Evolutionary conservation across 129 eudicot genomes (phyloP), one percentile per base, ranked within the genome.

Genomic region (Oenanthe sinensis): DNA sequence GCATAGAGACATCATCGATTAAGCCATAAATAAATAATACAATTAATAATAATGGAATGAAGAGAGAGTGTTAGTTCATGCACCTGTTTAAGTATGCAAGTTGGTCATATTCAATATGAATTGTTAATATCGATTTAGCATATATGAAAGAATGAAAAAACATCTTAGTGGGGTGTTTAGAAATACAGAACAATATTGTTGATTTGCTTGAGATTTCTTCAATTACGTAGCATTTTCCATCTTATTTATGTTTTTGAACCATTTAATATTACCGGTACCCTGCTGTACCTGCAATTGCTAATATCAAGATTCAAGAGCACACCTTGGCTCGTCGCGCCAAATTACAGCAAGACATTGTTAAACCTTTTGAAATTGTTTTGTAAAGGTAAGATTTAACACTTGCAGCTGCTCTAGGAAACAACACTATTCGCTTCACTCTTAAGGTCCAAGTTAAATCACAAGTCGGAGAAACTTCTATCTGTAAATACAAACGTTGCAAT

Each of bases 141-240:
- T 37, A 52, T 44, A 36, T 36, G 48, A 76, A 36, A 9, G 39
- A 28, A 76, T 16, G 44, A 39, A 76, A 52, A 52, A 39, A 55
- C 70, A 76, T 76, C 47, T 54, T 19, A 70, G 70, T 50, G 37
- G 48, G 33, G 45, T 33, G 68, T 76, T 54, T 19, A 33, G 46
- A 5, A 33, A 52, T 37, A 5, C 19, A 39, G 47, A 76, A 54
- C 70, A 76, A 47, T 75, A 50, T 16, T 76, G 47, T 49, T 75
- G 78, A 75, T 75, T 49, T 49, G 55, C 44, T 76, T 54, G 16
- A 17, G 79, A 76, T 76, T 50, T 52, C 26, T 6, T 70, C 60
- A n/a, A 76, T 52, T 8, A 76, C 54, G 20, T 45, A 39, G 16
- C 36, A n/a, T 45, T 2, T 20, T 39, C 26, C 1, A n/a, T 22